Conservation (phyloP, 148 eudicot species). For the Heliosperma pusillum region DNA sequence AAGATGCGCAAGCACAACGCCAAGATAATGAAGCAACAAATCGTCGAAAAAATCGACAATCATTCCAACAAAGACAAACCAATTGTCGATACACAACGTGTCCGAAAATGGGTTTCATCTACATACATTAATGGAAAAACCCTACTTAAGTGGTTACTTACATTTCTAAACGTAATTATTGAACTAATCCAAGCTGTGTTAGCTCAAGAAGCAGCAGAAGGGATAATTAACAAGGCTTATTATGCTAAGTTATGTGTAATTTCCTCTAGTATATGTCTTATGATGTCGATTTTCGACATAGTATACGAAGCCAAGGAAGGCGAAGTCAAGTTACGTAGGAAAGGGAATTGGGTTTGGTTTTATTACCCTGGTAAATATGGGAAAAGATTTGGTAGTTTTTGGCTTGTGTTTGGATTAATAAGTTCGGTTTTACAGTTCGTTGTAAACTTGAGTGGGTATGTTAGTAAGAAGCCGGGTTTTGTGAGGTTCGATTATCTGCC, state of each 20-base stretch:
- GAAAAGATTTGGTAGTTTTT: neutral
- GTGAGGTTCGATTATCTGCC: conserved; percentile 13
- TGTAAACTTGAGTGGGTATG: neutral
- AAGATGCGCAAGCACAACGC: neutral
- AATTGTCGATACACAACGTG: neutral
- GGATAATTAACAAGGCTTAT: neutral
- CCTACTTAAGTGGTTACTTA: conserved; percentile 1
- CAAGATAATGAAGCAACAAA: neutral
- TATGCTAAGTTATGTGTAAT: conserved; percentile 3
- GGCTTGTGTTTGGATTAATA: conserved; percentile 11
- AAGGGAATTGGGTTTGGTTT: conserved; percentile 10
- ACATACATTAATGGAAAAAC: neutral
- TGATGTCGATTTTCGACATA: conserved; percentile 15
- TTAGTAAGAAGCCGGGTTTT: neutral
- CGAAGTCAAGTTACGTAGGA: conserved; percentile 8
- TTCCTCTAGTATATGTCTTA: conserved; percentile 10
- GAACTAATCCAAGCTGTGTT: conserved; percentile 14
- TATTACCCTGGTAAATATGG: conserved; percentile 14
- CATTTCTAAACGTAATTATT: conserved; percentile 5
- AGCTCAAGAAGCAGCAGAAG: neutral
- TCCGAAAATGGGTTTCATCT: neutral
- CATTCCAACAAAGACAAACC: neutral
- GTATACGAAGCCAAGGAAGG: conserved; percentile 12
- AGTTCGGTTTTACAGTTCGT: conserved; percentile 8
- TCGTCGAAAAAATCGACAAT: neutral